Percentiles rank a stretch among this genome's conserved stretches.
Evolutionary conservation across 495 filamentous ascomycete genomes (phyloP).

Genomic region (Tuber borchii): DNA sequence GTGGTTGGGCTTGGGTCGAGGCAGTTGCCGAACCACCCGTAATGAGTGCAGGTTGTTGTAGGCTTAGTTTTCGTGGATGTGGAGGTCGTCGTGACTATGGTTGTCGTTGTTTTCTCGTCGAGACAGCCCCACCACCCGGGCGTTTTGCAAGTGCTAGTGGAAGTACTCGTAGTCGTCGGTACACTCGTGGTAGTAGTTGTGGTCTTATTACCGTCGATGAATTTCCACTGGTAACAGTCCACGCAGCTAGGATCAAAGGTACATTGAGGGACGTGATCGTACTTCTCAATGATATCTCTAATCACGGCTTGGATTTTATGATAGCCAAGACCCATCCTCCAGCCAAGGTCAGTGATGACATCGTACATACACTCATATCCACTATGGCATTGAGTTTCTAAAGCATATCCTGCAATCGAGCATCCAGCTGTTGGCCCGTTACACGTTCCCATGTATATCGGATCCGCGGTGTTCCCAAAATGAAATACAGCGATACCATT

Average conservation of each 20-base stretch:
- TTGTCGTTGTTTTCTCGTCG: slow-evolving; percentile 49
- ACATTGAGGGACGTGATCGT: slow-evolving; percentile 71
- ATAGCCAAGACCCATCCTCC: slow-evolving; percentile 76
- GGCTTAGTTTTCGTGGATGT: slow-evolving; percentile 39
- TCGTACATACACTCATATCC: slow-evolving; percentile 85
- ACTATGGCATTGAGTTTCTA: slow-evolving; percentile 86
- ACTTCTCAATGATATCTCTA: slow-evolving; percentile 71
- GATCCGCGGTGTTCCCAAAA: slow-evolving; percentile 93
- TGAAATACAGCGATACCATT: slow-evolving; percentile 70
- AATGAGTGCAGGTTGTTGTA: slow-evolving; percentile 48
- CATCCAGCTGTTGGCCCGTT: slow-evolving; percentile 81
- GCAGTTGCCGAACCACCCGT: slow-evolving; percentile 57
- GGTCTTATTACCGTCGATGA: slow-evolving; percentile 80
- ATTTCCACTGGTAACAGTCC: slow-evolving; percentile 92
- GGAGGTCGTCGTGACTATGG: slow-evolving; percentile 44
- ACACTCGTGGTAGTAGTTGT: slow-evolving; percentile 57
- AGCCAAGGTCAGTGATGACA: slow-evolving; percentile 79
- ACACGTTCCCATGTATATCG: slow-evolving; percentile 88
- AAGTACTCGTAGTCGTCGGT: slow-evolving; percentile 48
- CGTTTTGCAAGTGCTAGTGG: slow-evolving; percentile 51
- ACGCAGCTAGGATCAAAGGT: slow-evolving; percentile 64
- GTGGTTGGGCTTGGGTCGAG: slow-evolving; percentile 47
- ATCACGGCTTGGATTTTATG: slow-evolving; percentile 84
- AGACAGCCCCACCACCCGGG: slow-evolving; percentile 69
- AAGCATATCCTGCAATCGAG: slow-evolving; percentile 85